Base-by-base conservation (phyloP, 2,329 filamentous ascomycete species). In the Gaeumannomyces sp. region DNA sequence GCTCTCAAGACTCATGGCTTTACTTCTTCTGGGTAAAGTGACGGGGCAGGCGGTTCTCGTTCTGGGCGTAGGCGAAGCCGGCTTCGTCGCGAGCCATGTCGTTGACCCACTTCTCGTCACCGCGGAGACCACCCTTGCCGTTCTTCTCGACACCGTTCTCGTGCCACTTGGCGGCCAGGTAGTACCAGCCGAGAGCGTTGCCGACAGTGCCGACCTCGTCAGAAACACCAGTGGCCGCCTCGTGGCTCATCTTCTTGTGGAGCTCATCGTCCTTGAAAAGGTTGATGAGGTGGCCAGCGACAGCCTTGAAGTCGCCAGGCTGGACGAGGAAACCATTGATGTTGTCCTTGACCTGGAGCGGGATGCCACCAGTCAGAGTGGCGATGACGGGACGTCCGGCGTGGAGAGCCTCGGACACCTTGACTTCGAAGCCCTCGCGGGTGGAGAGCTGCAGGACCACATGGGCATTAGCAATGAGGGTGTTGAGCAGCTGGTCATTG, bases 151-250 rank as follows among this genome's bases (percentile, higher is more conserved):
- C 73, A 29, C 83, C 84, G 0, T 79, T 77, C 69, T 87, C 84
- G 28, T 82, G 78, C 74, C 90, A 81, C 72, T 85, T 86, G 69
- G 86, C 84, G 0, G 89, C 89, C n/a, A 95, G 79, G 73, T 91
- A 94, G 73, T 91, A 83, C 90, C 90, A 95, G 28, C 80, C 81
- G 16, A 94, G 78, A 1, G 88, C 87, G 73, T 93, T 93, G 0
- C 91, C 91, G 1, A 93, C 89, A 0, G 91, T 95, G 67, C 89
- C 86, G 1, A 94, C 90, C 73, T 95, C 91, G 72, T 95, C 91
- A 66, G 88, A 92, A 19, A 95, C 89, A 66, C 89, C 85, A 0
- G 75, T 79, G 53, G 77, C 78, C 0, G 90, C 91, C 68, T 84
- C 89, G 10, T 81, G 69, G 69, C 84, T 85, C 88, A 93, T 92